A percentile compares a stretch with the other conserved stretches of the same genome.
These are phyloP conservation scores for Umbelopsis sp. DNA, from an alignment of 192 early-diverging fungal genomes.

Conservation along the genomic window DNA sequence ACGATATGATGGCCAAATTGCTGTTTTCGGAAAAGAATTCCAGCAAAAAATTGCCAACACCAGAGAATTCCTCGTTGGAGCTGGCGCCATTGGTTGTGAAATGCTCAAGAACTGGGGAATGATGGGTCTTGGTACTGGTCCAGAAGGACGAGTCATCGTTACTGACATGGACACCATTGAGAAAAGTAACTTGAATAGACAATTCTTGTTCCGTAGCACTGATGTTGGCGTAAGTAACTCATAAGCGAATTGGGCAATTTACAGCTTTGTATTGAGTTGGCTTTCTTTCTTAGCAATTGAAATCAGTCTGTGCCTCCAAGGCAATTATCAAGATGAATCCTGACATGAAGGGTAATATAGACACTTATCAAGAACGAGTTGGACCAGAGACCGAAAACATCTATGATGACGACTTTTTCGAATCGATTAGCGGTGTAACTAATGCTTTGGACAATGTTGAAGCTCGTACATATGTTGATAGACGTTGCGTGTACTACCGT, in stretches of 20 bases:
- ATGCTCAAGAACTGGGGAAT: constrained; percentile 99
- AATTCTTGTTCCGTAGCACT: constrained; percentile 93
- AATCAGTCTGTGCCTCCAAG: constrained; percentile 86
- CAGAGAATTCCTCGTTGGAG: constrained; percentile 94
- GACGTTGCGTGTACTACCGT: constrained; percentile 94
- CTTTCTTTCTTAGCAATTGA: constrained; percentile 71
- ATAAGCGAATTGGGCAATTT: not conserved
- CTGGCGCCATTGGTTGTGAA: constrained; percentile 99
- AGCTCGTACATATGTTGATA: constrained; percentile 93
- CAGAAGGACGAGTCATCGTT: constrained; percentile 79
- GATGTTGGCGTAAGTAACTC: constrained; percentile 69
- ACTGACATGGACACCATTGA: constrained; percentile 99
- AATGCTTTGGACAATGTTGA: constrained; percentile 99
- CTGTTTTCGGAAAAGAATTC: constrained; percentile 93
- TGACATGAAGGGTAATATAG: constrained; percentile 67
- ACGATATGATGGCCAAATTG: constrained; percentile 96
- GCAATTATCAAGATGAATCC: constrained; percentile 96
- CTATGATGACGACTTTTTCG: constrained; percentile 95
- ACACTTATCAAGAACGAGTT: constrained; percentile 90
- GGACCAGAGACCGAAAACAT: constrained; percentile 91
- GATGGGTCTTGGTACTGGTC: constrained; percentile 86
- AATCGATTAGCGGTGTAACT: constrained; percentile 85
- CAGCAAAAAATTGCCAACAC: constrained; percentile 85
- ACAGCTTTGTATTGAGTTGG: not conserved
- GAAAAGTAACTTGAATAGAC: constrained; percentile 98